phyloP scores from a whole-genome alignment of 2,329 filamentous ascomycete species.

The Epichloe coenophiala region DNA sequence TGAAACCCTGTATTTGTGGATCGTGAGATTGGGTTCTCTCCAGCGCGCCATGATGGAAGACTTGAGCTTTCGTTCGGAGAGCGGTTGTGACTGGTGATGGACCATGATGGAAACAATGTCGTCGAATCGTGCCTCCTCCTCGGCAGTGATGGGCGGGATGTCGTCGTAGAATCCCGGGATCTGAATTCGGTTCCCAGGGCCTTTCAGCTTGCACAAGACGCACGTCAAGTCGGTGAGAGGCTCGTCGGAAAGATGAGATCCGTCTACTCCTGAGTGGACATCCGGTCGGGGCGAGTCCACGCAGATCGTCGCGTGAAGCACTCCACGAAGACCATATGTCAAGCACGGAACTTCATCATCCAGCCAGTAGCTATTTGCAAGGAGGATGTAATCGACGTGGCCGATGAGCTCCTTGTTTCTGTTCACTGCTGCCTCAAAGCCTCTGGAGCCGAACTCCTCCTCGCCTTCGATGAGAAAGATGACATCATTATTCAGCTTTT shows the following conservation, averaged over 20 bases:
- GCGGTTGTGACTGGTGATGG: conserved; percentile 49
- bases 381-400: conserved; percentile 80
- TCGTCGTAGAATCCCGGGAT: conserved; percentile 83
- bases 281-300: conserved; percentile 79
- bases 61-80: conserved; percentile 56
- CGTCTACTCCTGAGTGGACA: conserved; percentile 92
- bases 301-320: conserved; percentile 83
- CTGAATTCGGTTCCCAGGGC: conserved; percentile 63
- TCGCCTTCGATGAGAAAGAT: conserved; percentile 94
- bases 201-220: conserved; percentile 70
- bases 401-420: conserved; percentile 76
- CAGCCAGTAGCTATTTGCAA: conserved; percentile 98
- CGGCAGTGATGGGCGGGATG: conserved; percentile 59
- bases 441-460: conserved; percentile 85
- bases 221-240: conserved; percentile 82
- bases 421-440: conserved; percentile 73
- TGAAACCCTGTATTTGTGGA: conserved; percentile 85
- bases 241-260: conserved; percentile 79
- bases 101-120: conserved; percentile 71
- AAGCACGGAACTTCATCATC: conserved; percentile 91
- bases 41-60: conserved; percentile 82
- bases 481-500: conserved; percentile 73
- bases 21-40: conserved; percentile 88
- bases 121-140: conserved; percentile 69
- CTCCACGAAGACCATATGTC: conserved; percentile 85